These are phyloP conservation scores for Cladosporium colombiae DNA, from an alignment of 2,329 filamentous ascomycete genomes.

Conservation along the genomic window DNA sequence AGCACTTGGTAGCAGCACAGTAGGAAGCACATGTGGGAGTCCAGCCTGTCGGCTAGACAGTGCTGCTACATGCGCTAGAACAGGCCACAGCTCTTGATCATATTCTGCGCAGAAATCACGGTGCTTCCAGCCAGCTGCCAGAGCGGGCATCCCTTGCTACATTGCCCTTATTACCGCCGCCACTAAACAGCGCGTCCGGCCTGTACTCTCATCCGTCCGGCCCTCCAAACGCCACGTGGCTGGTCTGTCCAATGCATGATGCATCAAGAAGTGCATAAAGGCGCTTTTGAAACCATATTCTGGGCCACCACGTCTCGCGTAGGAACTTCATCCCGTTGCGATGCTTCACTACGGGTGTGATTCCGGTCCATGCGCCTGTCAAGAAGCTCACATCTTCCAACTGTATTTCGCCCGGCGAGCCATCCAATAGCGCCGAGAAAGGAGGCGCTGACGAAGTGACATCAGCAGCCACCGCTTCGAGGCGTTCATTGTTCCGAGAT, in stretches of 20 bases:
- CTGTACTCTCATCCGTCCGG: conserved; percentile 32
- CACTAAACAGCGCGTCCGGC: not conserved
- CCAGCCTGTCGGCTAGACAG: not conserved
- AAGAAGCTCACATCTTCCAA: conserved; percentile 30
- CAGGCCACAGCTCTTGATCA: conserved; percentile 40
- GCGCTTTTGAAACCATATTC: conserved; percentile 28
- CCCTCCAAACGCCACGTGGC: not conserved
- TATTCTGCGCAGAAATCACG: conserved; percentile 47
- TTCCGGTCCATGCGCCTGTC: conserved; percentile 30
- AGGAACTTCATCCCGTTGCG: conserved; percentile 24
- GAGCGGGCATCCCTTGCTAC: conserved; percentile 30
- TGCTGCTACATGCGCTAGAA: not conserved
- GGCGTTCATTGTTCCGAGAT: conserved; percentile 19
- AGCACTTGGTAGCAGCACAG: too few species aligned
- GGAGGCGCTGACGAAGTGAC: conserved; percentile 27
- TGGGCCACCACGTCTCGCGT: conserved; percentile 29
- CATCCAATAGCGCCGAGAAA: conserved; percentile 23
- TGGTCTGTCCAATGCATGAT: conserved; percentile 22
- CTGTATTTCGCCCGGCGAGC: conserved; percentile 4
- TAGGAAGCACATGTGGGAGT: not conserved
- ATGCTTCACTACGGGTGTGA: conserved; percentile 25
- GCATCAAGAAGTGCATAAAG: conserved; percentile 26
- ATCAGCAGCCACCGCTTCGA: conserved; percentile 26
- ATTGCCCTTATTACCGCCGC: conserved; percentile 14
- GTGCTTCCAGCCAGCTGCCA: conserved; percentile 46